These are phyloP conservation scores for Kwoniella shandongensis DNA, from an alignment of 768 basidiomycete species.

Conservation along the genomic window DNA sequence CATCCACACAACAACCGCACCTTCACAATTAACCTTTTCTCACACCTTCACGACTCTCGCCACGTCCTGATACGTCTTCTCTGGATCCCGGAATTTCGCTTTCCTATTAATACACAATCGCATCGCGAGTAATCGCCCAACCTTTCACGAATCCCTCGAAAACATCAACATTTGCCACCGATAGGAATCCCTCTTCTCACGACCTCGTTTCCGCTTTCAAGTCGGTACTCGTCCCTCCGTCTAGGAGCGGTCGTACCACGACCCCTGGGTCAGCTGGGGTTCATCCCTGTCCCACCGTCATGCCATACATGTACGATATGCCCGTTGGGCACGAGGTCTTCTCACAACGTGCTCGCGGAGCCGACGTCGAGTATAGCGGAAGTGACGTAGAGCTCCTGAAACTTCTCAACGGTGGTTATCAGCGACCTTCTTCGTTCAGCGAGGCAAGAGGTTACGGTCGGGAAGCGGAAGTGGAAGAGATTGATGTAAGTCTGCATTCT, in stretches of 20 bases:
- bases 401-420: constrained; percentile 17
- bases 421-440: neutral
- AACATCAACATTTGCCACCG: neutral
- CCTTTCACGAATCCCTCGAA: too few relatives aligned
- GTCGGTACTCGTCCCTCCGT: constrained; percentile 13
- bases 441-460: constrained; percentile 2
- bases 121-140: neutral
- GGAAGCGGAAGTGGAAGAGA: constrained; percentile 14
- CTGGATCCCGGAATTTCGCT: neutral
- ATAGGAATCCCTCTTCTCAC: neutral
- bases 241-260: constrained; percentile 16
- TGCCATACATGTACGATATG: constrained; percentile 25
- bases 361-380: constrained; percentile 6
- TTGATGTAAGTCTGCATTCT: constrained; percentile 11
- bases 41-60: neutral
- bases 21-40: neutral
- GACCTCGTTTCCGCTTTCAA: neutral
- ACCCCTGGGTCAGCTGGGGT: constrained; percentile 24
- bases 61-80: constrained; percentile 4
- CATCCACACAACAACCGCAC: neutral
- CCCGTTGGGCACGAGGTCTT: constrained; percentile 8
- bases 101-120: neutral
- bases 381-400: constrained; percentile 20
- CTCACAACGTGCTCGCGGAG: neutral
- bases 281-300: constrained; percentile 9